These are phyloP conservation scores for Lanmaoa rubissima DNA, from an alignment of 768 basidiomycete species.

Conservation along the genomic window DNA sequence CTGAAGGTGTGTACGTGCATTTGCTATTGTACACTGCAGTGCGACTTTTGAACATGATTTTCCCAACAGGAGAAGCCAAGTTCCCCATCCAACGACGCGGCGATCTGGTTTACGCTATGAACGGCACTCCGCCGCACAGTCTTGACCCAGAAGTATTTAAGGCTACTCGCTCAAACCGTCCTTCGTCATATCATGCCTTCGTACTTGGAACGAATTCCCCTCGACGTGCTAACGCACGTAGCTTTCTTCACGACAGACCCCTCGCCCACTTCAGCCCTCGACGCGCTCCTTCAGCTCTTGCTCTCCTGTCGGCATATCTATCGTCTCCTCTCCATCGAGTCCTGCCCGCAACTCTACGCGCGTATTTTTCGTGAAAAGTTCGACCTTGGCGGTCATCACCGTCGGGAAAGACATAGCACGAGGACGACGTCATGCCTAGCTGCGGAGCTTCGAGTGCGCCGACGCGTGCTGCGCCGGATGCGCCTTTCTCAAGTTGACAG, in stretches of 20 bases:
- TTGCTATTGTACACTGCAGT: conserved; percentile 30
- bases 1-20: conserved; percentile 31
- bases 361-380: conserved; percentile 51
- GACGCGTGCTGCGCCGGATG: conserved; percentile 47
- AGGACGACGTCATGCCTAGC: conserved; percentile 41
- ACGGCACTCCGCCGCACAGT: conserved; percentile 32
- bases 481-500: conserved; percentile 31
- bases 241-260: conserved; percentile 45
- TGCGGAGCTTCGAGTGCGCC: conserved; percentile 47
- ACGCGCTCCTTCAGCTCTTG: conserved; percentile 42
- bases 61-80: conserved; percentile 35
- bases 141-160: conserved; percentile 26
- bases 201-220: conserved; percentile 47
- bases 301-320: conserved; percentile 46
- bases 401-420: conserved; percentile 32
- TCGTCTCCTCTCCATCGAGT: conserved; percentile 38
- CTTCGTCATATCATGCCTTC: conserved; percentile 41
- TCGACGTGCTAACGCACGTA: conserved; percentile 56
- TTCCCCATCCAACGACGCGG: conserved; percentile 33
- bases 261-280: conserved; percentile 39
- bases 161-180: conserved; percentile 6
- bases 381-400: conserved; percentile 35
- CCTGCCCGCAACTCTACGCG: conserved; percentile 56
- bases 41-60: conserved; percentile 32
- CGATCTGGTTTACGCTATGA: conserved; percentile 33